Evolutionary conservation across 257 asterid genomes (phyloP).

Genomic region (Pogostemon cablin): DNA sequence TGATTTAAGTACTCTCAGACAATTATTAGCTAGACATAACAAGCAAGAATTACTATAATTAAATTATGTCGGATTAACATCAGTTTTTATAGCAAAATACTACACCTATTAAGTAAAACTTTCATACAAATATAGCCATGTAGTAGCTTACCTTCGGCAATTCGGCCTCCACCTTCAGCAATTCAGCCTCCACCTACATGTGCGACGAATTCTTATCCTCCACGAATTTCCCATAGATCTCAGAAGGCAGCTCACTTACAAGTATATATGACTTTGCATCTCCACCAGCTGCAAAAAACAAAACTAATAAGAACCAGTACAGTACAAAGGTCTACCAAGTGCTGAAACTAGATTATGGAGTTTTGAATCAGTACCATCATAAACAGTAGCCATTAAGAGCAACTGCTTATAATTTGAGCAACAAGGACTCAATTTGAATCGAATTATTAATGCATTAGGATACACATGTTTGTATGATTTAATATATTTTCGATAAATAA

Average conservation of each 20-base stretch:
- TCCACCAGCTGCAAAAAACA: slow-evolving; percentile 48
- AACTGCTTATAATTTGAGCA: neutral
- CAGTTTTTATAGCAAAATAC: neutral
- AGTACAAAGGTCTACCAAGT: neutral
- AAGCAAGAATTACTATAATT: neutral
- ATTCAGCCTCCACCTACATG: slow-evolving; percentile 75
- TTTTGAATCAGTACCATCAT: slow-evolving; percentile 7
- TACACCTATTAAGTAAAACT: neutral
- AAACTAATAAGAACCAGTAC: slow-evolving; percentile 22
- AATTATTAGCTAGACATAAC: neutral
- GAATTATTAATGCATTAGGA: too few species aligned
- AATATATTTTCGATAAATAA: too few species aligned
- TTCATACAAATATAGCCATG: neutral
- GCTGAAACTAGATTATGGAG: neutral
- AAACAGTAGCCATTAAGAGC: neutral
- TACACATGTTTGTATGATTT: too few species aligned
- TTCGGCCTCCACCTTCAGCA: slow-evolving; percentile 78
- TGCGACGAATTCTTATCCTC: slow-evolving; percentile 62
- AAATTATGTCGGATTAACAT: neutral
- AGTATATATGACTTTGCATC: slow-evolving; percentile 83
- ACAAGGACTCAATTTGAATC: neutral
- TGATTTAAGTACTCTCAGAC: neutral
- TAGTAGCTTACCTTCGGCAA: slow-evolving; percentile 69
- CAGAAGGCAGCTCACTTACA: slow-evolving; percentile 67
- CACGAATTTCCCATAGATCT: slow-evolving; percentile 60